Base-by-base conservation (phyloP, 2,329 filamentous ascomycete genomes). In the Fusarium sp. region DNA sequence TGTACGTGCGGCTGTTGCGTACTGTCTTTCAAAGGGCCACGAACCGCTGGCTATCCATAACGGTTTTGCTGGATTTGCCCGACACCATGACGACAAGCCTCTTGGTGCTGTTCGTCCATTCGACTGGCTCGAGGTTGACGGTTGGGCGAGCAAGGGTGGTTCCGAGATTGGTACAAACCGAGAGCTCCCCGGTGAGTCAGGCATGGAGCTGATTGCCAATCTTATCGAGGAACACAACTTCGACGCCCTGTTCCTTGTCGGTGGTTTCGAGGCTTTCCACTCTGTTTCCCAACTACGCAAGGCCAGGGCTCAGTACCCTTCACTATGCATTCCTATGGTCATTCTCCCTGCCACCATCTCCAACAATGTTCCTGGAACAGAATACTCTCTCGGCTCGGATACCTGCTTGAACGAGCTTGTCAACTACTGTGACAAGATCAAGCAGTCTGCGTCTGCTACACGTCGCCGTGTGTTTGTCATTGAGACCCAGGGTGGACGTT, bases 121-220 rank as follows among this genome's bases (percentile, higher is more conserved):
- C 61, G 84, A 90, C 70, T 99, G 96, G 96, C 86, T 98, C 20
- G 96, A 98, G 76, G 94, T 96, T 7, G 95, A 98, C 77, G 85
- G 88, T 63, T 99, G 96, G 96, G 94, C 95, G 15, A 97, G 94
- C 81, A 95, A 94, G 81, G 96, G 96, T 76, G 96, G 96, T 64
- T 98, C 94, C 3, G 96, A 99, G 78, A 98, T 99, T 74, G 96
- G 96, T 71, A 99, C 95, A 24, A 99, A 99, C 84, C 92, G 96
- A 73, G 94, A 94, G 74, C 87, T 98, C 30, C 96, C 96, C 7
- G 88, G 88, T 20, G 94, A 97, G 74, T 89, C 88, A 1, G 94
- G 96, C 71, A 90, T 97, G 79, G 90, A 92, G 71, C 88, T 86
- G 44, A 92, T 96, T 24, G 94, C 95, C 32, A 87, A 89, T 72